These are phyloP conservation scores for Diaporthe humulicola DNA, from an alignment of 2,329 filamentous ascomycete species.

Conservation along the genomic window DNA sequence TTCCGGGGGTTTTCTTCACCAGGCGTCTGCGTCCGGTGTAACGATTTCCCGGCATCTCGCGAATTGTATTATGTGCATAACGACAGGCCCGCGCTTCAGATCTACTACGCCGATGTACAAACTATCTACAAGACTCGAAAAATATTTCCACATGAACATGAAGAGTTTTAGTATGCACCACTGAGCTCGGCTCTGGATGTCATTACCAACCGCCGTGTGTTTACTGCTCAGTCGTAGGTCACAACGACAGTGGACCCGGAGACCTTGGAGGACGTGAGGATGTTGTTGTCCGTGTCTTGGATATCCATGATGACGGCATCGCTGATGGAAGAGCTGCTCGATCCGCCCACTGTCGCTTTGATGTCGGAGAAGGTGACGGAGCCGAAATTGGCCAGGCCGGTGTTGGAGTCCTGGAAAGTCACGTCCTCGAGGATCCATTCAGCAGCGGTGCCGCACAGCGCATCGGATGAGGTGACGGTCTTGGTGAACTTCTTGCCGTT, in stretches of 20 bases:
- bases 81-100: not conserved
- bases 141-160: not conserved
- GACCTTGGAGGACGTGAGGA: constrained; percentile 32
- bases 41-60: no score
- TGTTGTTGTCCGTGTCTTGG: constrained; percentile 51
- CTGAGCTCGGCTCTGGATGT: not conserved
- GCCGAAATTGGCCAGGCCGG: constrained; percentile 60
- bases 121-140: constrained; percentile 1
- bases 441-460: constrained; percentile 31
- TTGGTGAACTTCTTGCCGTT: constrained; percentile 36
- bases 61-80: not conserved
- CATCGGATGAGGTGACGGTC: constrained; percentile 35
- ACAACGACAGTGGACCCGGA: constrained; percentile 28
- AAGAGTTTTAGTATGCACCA: not conserved
- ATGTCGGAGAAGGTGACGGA: constrained; percentile 57
- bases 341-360: constrained; percentile 50
- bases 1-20: not conserved
- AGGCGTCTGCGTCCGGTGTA: not conserved
- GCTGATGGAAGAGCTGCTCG: constrained; percentile 47
- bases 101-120: not conserved
- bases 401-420: constrained; percentile 49
- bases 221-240: constrained; percentile 49
- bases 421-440: constrained; percentile 41
- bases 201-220: not conserved
- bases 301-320: constrained; percentile 55